Evolutionary conservation across 208 protist species (phyloP).

Genomic region (Acanthamoeba sp.): DNA sequence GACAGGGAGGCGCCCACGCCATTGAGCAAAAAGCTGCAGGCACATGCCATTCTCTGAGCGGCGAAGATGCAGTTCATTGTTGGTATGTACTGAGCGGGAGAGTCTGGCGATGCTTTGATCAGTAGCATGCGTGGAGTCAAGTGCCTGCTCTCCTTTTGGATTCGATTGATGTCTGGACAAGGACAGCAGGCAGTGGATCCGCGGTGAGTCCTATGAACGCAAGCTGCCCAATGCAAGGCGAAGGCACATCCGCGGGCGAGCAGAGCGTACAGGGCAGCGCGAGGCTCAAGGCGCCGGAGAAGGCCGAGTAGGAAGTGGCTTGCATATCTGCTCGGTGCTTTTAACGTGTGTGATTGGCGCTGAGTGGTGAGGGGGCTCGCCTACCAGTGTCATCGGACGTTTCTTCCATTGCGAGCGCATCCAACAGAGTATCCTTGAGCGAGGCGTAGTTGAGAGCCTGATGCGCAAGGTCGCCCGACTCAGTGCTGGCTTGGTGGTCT

Average conservation of each 20-base stretch:
- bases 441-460: neutral
- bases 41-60: constrained; percentile 81
- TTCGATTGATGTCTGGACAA: constrained; percentile 79
- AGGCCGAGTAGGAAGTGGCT: constrained; percentile 22
- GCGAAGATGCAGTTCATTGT: constrained; percentile 87
- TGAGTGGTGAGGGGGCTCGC: neutral
- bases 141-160: constrained; percentile 60
- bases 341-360: neutral
- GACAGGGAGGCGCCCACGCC: no score
- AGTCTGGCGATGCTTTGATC: constrained; percentile 80
- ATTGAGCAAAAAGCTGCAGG: neutral
- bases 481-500: neutral
- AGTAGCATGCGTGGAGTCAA: constrained; percentile 80
- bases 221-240: neutral
- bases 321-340: neutral
- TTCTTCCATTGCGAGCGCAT: neutral
- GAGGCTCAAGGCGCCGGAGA: constrained; percentile 79
- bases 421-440: neutral
- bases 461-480: no score
- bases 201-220: no score
- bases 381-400: neutral
- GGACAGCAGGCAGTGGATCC: no score
- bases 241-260: neutral
- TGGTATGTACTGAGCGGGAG: constrained; percentile 83
- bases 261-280: constrained; percentile 79